Conservation (phyloP, 768 basidiomycete species). For the Mycena sanguinolenta region DNA sequence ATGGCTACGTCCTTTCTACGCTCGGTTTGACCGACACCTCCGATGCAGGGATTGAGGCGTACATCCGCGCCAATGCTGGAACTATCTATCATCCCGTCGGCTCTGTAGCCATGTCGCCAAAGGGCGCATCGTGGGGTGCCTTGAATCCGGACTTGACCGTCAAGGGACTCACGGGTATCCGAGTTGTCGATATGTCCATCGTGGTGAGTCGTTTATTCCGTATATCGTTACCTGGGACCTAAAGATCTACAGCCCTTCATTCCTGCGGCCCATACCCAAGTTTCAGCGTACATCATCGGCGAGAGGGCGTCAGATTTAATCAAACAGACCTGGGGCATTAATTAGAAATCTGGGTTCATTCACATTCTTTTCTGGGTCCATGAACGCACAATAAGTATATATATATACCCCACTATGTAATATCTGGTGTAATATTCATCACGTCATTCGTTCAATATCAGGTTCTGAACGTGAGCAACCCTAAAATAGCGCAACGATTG, state of each 20-base stretch:
- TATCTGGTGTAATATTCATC: too few species aligned
- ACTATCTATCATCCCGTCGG: not conserved
- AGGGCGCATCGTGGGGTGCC: not conserved
- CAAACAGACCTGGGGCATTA: conserved; percentile 9
- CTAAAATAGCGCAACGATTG: too few species aligned
- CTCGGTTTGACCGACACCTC: not conserved
- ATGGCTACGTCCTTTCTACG: not conserved
- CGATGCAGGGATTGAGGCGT: too few species aligned
- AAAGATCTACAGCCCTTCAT: not conserved
- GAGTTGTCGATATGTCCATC: conserved; percentile 7
- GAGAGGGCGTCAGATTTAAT: conserved; percentile 11
- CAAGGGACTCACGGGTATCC: not conserved
- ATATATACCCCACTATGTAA: too few species aligned
- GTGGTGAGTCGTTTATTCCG: not conserved
- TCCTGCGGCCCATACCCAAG: conserved; percentile 4
- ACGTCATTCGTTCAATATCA: too few species aligned
- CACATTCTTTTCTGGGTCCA: too few species aligned
- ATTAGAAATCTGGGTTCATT: too few species aligned
- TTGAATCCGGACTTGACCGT: conserved; percentile 14
- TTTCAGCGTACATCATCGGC: not conserved
- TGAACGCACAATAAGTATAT: too few species aligned
- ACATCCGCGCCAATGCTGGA: not conserved
- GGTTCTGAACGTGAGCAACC: too few species aligned
- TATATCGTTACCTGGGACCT: not conserved
- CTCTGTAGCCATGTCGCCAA: conserved; percentile 5